phyloP scores from a whole-genome alignment of 768 basidiomycete genomes.

The Lyophyllum atratum region DNA sequence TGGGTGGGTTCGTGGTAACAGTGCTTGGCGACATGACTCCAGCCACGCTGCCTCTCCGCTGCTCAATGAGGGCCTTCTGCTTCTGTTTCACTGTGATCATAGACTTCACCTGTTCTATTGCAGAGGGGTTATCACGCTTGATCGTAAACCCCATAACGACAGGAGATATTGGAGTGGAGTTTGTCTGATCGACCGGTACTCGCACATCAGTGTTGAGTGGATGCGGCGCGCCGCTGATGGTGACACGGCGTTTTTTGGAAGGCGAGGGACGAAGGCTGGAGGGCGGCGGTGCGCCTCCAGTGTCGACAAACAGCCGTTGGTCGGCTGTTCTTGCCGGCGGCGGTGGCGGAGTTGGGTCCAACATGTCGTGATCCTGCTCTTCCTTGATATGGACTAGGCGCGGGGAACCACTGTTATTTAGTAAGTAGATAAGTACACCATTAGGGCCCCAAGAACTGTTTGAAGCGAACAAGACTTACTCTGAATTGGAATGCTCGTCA shows the following conservation, averaged over 20 bases:
- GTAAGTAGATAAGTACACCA: constrained; percentile 11
- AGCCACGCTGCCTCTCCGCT: constrained; percentile 63
- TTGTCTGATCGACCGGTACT: constrained; percentile 40
- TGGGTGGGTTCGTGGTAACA: constrained; percentile 20
- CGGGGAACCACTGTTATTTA: constrained; percentile 40
- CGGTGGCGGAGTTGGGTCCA: constrained; percentile 39
- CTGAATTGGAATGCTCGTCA: constrained; percentile 40
- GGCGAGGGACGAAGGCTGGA: constrained; percentile 46
- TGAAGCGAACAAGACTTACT: constrained; percentile 40
- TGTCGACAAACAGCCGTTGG: constrained; percentile 23
- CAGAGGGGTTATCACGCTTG: constrained; percentile 57
- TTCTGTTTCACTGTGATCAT: constrained; percentile 67
- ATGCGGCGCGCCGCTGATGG: constrained; percentile 62
- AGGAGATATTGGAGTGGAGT: constrained; percentile 64
- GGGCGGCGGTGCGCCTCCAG: constrained; percentile 36
- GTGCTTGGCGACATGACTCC: constrained; percentile 37
- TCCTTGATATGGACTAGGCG: constrained; percentile 58
- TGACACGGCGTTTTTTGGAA: constrained; percentile 70
- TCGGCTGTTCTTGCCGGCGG: constrained; percentile 19
- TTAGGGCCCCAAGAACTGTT: constrained; percentile 11
- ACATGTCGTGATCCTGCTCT: constrained; percentile 56
- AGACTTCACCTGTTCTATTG: constrained; percentile 63
- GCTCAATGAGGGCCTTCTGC: constrained; percentile 71
- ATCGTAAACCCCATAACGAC: constrained; percentile 64
- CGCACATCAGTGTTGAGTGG: constrained; percentile 56